phyloP scores from a whole-genome alignment of 768 basidiomycete genomes.

The Tricholoma terreum region DNA sequence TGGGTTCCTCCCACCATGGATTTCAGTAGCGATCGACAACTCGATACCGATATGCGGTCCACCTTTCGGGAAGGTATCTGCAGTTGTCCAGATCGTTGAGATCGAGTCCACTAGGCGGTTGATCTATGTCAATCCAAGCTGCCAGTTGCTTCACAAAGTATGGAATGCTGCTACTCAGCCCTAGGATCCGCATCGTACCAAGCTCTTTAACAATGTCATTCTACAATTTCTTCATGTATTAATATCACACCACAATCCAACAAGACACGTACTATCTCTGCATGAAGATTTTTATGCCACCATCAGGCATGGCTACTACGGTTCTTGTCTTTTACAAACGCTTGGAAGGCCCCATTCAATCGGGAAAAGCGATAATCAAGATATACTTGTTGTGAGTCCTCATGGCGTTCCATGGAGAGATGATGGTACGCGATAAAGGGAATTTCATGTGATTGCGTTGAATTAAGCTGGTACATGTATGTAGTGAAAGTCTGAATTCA shows the following conservation, averaged over 20 bases:
- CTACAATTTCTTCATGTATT: neutral
- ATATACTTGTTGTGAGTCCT: too few species aligned
- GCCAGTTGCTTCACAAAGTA: neutral
- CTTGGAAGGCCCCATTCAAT: too few species aligned
- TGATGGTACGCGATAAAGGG: too few species aligned
- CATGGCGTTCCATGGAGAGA: too few species aligned
- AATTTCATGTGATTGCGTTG: too few species aligned
- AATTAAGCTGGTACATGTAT: too few species aligned
- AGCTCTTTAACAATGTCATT: neutral
- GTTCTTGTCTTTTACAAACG: too few species aligned
- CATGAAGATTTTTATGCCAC: neutral
- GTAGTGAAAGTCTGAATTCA: too few species aligned
- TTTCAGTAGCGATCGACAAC: neutral
- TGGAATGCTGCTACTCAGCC: neutral
- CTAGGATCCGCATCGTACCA: neutral
- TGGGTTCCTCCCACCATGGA: neutral
- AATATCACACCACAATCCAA: neutral
- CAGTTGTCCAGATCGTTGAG: neutral
- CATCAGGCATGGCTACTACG: neutral
- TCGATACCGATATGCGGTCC: neutral
- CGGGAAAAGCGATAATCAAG: too few species aligned
- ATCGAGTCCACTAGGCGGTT: neutral
- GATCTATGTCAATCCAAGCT: neutral
- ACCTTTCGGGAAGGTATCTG: neutral
- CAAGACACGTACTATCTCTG: neutral